phyloP scores from a whole-genome alignment of 345 rosid genomes.

The Melaleuca alternifolia region DNA sequence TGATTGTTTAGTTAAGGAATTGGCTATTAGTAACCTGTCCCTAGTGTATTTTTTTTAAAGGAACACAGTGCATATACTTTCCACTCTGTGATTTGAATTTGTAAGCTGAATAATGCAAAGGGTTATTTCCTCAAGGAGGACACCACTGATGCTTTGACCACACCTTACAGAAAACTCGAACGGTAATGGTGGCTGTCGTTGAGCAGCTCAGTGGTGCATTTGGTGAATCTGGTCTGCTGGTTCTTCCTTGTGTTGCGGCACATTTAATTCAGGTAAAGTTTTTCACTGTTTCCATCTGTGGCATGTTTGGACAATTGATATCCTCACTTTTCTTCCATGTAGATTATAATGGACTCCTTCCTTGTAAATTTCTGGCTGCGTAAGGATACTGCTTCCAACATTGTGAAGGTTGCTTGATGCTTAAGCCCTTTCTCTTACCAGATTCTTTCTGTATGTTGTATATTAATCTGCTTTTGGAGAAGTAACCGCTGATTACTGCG shows the following conservation, averaged over 20 bases:
- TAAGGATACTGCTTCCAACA: constrained; percentile 18
- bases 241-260: constrained; percentile 93
- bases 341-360: constrained; percentile 58
- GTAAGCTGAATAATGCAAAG: background rate
- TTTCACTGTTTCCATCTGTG: background rate
- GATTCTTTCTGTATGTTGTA: background rate
- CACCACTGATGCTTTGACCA: background rate
- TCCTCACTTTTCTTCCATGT: background rate
- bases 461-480: background rate
- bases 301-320: background rate
- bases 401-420: constrained; percentile 29
- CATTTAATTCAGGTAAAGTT: constrained; percentile 62
- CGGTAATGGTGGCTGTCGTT: constrained; percentile 82
- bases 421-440: background rate
- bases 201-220: constrained; percentile 78
- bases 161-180: constrained; percentile 63
- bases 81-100: background rate
- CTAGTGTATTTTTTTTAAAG: background rate
- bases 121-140: background rate
- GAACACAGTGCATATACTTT: background rate
- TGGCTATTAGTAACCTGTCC: background rate
- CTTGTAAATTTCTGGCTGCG: constrained; percentile 46
- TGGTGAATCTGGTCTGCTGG: constrained; percentile 80
- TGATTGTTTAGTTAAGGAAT: background rate
- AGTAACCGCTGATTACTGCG: background rate